phyloP scores from a whole-genome alignment of 164 flowering plant species.

The Nelumbo lutea region DNA sequence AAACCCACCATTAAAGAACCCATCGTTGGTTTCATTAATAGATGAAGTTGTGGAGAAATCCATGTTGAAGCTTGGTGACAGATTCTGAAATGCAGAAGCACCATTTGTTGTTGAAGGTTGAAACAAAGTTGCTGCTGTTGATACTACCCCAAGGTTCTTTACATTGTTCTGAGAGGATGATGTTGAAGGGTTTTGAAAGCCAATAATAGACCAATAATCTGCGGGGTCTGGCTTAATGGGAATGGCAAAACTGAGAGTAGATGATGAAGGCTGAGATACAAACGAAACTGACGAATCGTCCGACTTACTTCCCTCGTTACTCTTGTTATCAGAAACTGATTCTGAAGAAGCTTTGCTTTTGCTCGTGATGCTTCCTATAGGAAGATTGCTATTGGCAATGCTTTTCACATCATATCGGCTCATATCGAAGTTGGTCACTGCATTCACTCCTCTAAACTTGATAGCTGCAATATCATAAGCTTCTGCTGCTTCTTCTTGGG shows the following conservation, averaged over 20 bases:
- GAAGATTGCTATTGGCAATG: slow-evolving; percentile 64
- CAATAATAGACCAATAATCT: slow-evolving; percentile 25
- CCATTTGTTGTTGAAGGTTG: slow-evolving; percentile 9
- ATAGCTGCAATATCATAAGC: slow-evolving; percentile 90
- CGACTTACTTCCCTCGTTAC: slow-evolving; percentile 14
- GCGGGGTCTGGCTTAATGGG: slow-evolving; percentile 23
- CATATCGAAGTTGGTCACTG: slow-evolving; percentile 86
- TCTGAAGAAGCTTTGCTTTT: slow-evolving; percentile 42
- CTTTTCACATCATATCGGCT: slow-evolving; percentile 72
- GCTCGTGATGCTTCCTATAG: slow-evolving; percentile 52
- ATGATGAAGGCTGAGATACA: slow-evolving; percentile 21
- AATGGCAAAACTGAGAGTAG: slow-evolving; percentile 31
- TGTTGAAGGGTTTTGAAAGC: slow-evolving; percentile 18
- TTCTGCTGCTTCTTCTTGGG: slow-evolving; percentile 89
- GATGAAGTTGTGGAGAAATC: slow-evolving; percentile 22
- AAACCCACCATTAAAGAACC: slow-evolving; percentile 19
- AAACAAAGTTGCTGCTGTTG: slow-evolving; percentile 1
- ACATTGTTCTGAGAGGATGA: slow-evolving; percentile 2
- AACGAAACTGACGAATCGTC: slow-evolving; percentile 23
- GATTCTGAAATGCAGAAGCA: slow-evolving; percentile 8
- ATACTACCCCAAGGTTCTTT: slow-evolving; percentile 8
- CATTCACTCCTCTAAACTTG: slow-evolving; percentile 74
- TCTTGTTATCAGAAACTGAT: slow-evolving; percentile 32
- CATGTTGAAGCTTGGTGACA: slow-evolving; percentile 13
- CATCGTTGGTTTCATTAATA: slow-evolving; percentile 15